Conservation (phyloP, 139 green algal genomes). For the Coelastrella sp. region DNA sequence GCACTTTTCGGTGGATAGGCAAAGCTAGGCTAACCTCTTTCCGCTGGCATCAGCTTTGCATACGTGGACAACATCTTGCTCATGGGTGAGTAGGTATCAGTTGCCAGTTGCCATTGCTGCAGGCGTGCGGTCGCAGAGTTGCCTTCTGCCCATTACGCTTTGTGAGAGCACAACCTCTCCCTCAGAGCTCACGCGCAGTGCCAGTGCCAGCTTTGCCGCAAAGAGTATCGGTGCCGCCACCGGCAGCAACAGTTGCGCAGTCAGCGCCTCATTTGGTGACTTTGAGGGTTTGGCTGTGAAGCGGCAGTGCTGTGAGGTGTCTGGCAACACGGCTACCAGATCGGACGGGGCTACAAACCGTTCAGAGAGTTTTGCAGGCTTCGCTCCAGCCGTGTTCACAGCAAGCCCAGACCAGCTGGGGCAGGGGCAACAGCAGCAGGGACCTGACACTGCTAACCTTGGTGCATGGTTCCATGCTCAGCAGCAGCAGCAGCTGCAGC, state of each 20-base stretch:
- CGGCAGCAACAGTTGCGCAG: slow-evolving; percentile 13
- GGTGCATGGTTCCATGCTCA: slow-evolving; percentile 32
- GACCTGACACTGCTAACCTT: background rate
- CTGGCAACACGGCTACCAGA: background rate
- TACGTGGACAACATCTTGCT: background rate
- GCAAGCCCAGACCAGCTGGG: background rate
- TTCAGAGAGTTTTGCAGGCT: background rate
- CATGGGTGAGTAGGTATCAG: background rate
- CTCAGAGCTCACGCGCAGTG: background rate
- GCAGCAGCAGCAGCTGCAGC: slow-evolving; percentile 37
- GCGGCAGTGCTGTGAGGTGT: slow-evolving; percentile 4
- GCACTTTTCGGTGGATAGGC: background rate
- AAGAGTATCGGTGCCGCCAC: background rate
- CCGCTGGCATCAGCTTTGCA: no score
- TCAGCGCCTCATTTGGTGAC: background rate
- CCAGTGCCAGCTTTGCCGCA: background rate
- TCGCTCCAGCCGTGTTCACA: background rate
- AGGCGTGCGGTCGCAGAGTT: background rate
- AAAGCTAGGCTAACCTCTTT: no score
- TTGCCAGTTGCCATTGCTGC: background rate
- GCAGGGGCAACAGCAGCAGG: slow-evolving; percentile 15
- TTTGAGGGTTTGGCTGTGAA: slow-evolving; percentile 7
- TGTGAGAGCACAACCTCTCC: background rate
- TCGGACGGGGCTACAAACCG: background rate
- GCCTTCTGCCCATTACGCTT: background rate